Evolutionary conservation across 352 stramenopile genomes (phyloP).

Genomic region (Pythium chondricola): DNA sequence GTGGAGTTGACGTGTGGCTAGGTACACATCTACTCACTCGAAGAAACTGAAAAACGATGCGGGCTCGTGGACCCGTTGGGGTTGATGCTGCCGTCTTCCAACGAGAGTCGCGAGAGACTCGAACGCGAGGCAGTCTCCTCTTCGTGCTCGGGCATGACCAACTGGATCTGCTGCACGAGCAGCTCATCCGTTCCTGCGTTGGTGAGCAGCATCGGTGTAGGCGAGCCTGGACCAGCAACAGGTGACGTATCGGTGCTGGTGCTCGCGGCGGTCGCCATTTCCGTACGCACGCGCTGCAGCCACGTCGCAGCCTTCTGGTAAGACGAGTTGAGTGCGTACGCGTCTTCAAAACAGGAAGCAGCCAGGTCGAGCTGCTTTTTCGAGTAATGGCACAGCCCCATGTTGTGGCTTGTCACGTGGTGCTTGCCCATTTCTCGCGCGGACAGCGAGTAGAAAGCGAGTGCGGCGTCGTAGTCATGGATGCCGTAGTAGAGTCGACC

Average conservation of each 20-base stretch:
- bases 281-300: conserved; percentile 71
- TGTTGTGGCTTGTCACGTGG: conserved; percentile 95
- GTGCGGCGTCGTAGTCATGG: conserved; percentile 86
- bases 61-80: background rate
- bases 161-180: conserved; percentile 43
- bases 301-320: conserved; percentile 80
- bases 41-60: too few species aligned
- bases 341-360: conserved; percentile 63
- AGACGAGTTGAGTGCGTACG: conserved; percentile 52
- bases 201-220: conserved; percentile 2
- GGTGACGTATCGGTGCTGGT: background rate
- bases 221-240: background rate
- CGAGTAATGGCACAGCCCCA: conserved; percentile 93
- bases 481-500: conserved; percentile 91
- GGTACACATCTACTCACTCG: too few species aligned
- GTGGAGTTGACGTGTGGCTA: too few species aligned
- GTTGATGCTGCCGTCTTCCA: conserved; percentile 10
- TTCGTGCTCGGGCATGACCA: conserved; percentile 44
- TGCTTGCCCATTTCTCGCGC: conserved; percentile 89
- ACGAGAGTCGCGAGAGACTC: conserved; percentile 19
- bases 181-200: conserved; percentile 20
- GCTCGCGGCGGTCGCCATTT: conserved; percentile 19
- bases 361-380: conserved; percentile 66
- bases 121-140: conserved; percentile 29
- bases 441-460: conserved; percentile 87